Conservation (phyloP, 768 basidiomycete genomes). For the Amanita rubescens region DNA sequence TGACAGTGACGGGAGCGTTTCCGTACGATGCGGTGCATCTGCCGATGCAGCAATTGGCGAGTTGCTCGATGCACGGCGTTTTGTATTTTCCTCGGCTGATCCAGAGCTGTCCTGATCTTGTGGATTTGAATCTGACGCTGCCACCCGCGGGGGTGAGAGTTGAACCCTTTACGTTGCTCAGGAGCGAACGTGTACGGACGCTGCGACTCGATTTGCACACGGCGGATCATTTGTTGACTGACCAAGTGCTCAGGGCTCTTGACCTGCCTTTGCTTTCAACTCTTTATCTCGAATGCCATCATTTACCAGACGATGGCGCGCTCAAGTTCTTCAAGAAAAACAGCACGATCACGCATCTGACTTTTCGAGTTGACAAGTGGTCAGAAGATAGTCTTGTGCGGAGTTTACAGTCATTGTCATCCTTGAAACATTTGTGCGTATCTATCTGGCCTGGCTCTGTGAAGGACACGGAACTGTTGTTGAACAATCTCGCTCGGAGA, state of each 20-base stretch:
- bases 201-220: constrained; percentile 2
- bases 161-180: background rate
- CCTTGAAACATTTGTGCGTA: background rate
- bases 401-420: background rate
- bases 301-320: background rate
- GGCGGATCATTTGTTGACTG: background rate
- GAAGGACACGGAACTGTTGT: background rate
- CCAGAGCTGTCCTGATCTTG: background rate
- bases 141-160: background rate
- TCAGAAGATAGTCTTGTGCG: constrained; percentile 2
- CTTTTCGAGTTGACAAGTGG: constrained; percentile 4
- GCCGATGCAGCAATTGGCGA: constrained; percentile 1
- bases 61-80: constrained; percentile 1
- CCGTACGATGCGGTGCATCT: constrained; percentile 1
- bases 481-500: constrained; percentile 3
- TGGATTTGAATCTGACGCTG: background rate
- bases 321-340: constrained; percentile 3
- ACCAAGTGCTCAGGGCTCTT: background rate
- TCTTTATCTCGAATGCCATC: constrained; percentile 3
- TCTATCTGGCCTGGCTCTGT: constrained; percentile 1
- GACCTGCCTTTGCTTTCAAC: constrained; percentile 1
- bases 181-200: background rate
- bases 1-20: background rate
- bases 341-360: constrained; percentile 5
- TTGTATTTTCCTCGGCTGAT: constrained; percentile 1